Base-by-base conservation (phyloP, 2,329 filamentous ascomycete genomes). In the Elsinoe batatas region DNA sequence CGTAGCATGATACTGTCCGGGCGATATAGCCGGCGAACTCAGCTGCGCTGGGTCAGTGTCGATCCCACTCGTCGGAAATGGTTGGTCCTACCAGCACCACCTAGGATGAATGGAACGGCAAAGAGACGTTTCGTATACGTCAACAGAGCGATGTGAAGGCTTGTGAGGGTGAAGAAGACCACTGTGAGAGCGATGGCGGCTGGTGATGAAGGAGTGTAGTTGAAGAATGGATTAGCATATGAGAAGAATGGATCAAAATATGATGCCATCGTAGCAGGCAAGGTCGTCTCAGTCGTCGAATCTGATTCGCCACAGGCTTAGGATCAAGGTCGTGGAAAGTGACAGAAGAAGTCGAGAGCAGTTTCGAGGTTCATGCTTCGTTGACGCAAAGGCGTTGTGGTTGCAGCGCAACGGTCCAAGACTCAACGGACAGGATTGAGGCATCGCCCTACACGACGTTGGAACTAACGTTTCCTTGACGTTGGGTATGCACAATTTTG, bases 91-190 rank as follows among this genome's bases (percentile, higher is more conserved):
- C 77, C 73, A 2, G 71, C 17, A 1, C 72, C 74, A 0, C 76
- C 77, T 1, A 76, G 59, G 12, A 74, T 59, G 54, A 79, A 73
- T 0, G 73, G 69, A 1, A 72, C 65, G 57, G 77, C 77, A 61
- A 76, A 80, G 71, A 75, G 78, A 11, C 71, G 72, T 35, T 70
- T 67, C 2, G 71, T 71, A 22, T 67, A 72, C 15, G 70, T 61
- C 36, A 78, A 67, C 10, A 44, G 18, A 5, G 38, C 32, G 11
- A 55, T 17, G 26, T 55, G 53, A 12, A 44, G 22, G 17, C 32
- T 15, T n/a, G 38, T 55, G 26, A 70, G 87, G 1, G 64, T 74
- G 3, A 65, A 56, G 2, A 60, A 61, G 12, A 49, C 12, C 11
- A 44, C 42, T 15, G 50, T 37, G 18, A 60, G 56, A 5, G 61